Conservation (phyloP, 176 grass and related monocot species). For the Elaeis guineensis region DNA sequence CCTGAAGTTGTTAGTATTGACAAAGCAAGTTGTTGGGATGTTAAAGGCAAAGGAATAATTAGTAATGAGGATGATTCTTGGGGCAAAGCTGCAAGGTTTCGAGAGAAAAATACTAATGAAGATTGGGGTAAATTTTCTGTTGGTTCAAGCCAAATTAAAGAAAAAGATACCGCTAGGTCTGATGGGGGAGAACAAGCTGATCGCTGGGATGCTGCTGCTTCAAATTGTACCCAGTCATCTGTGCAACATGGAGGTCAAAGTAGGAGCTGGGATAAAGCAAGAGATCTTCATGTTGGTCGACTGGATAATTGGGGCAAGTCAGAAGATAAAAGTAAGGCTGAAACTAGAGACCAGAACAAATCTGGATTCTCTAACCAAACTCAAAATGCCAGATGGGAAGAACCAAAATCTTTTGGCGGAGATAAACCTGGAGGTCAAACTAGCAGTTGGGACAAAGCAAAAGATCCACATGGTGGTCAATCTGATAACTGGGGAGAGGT, state of each 20-base stretch:
- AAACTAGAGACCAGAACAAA: slow-evolving; percentile 28
- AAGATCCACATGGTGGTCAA: no score
- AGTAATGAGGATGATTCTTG: slow-evolving; percentile 30
- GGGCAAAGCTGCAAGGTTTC: slow-evolving; percentile 22
- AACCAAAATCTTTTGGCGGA: slow-evolving; percentile 18
- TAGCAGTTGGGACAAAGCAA: no score
- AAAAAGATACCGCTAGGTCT: slow-evolving; percentile 11
- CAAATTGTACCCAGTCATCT: slow-evolving; percentile 10
- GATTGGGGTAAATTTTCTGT: slow-evolving; percentile 30
- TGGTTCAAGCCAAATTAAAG: slow-evolving; percentile 32
- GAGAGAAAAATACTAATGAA: slow-evolving; percentile 22
- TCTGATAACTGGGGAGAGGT: not conserved
- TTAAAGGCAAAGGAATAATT: slow-evolving; percentile 38
- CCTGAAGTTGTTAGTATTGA: slow-evolving; percentile 9
- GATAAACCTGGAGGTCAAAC: not conserved
- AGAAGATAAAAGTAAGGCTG: slow-evolving; percentile 19
- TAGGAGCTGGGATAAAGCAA: slow-evolving; percentile 36
- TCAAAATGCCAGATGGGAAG: slow-evolving; percentile 24
- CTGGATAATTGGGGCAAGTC: slow-evolving; percentile 39
- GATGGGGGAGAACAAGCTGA: slow-evolving; percentile 22
- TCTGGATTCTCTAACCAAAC: slow-evolving; percentile 21
- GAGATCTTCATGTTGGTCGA: slow-evolving; percentile 21
- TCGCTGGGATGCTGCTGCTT: slow-evolving; percentile 25
- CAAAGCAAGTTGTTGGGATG: slow-evolving; percentile 39
- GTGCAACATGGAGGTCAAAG: not conserved